Percentiles rank a stretch among this genome's conserved stretches.
Evolutionary conservation across 805 yeast species (phyloP).

Genomic region (Clavispora carvajalis): DNA sequence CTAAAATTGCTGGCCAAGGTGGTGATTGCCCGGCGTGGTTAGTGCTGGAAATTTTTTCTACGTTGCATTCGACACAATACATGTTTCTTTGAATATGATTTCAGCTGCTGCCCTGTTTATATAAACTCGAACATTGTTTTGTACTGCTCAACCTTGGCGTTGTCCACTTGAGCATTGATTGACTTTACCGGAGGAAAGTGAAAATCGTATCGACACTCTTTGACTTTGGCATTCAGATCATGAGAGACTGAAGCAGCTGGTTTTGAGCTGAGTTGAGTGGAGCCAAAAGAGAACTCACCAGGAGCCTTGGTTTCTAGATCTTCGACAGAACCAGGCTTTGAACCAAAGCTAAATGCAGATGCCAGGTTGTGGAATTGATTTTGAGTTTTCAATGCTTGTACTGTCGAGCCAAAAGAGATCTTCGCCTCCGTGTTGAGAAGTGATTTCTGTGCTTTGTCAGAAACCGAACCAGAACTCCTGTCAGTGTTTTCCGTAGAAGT

Average conservation of each 20-base stretch:
- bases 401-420: slow-evolving; percentile 1
- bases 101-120: background rate
- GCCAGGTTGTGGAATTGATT: too few species aligned
- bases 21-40: too few species aligned
- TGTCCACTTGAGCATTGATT: slow-evolving; percentile 17
- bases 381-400: background rate
- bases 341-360: slow-evolving; percentile 1
- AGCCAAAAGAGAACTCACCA: slow-evolving; percentile 1
- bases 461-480: too few species aligned
- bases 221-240: background rate
- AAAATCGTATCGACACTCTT: slow-evolving; percentile 4
- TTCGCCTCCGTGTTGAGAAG: too few species aligned
- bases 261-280: background rate
- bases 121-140: slow-evolving; percentile 24
- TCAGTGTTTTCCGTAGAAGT: too few species aligned
- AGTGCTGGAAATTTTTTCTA: too few species aligned
- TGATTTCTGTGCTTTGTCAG: too few species aligned
- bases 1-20: too few species aligned
- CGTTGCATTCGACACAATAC: background rate
- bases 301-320: background rate
- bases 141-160: slow-evolving; percentile 22
- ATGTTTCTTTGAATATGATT: background rate
- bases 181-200: slow-evolving; percentile 22
- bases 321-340: background rate
- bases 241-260: slow-evolving; percentile 2